These are phyloP conservation scores for Castanospermum australe DNA, from an alignment of 306 rosid species.

Conservation along the genomic window DNA sequence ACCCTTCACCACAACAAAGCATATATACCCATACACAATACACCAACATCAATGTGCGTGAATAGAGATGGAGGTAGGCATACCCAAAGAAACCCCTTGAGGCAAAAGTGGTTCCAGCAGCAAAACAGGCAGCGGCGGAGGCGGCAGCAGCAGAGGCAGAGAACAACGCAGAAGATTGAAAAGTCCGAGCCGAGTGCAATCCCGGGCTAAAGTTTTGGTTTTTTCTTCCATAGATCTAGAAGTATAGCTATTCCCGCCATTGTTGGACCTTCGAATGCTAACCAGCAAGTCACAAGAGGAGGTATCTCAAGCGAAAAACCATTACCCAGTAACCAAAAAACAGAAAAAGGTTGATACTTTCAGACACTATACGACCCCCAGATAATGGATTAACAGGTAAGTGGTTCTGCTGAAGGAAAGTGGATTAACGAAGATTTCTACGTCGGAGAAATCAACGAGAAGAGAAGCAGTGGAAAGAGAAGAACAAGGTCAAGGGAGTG, in stretches of 20 bases:
- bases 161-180: slow-evolving; percentile 58
- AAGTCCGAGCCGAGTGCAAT: slow-evolving; percentile 29
- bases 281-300: neutral
- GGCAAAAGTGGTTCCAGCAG: slow-evolving; percentile 61
- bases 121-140: slow-evolving; percentile 63
- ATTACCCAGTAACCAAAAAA: neutral
- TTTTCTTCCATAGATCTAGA: slow-evolving; percentile 69
- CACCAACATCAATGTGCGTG: neutral
- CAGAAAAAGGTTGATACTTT: neutral
- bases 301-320: neutral
- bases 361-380: neutral
- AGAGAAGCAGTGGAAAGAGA: neutral
- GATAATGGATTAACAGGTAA: neutral
- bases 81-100: slow-evolving; percentile 73
- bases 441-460: neutral
- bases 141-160: slow-evolving; percentile 53
- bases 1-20: neutral
- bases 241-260: slow-evolving; percentile 84
- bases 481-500: too few relatives aligned
- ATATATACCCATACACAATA: neutral
- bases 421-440: neutral
- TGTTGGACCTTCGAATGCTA: slow-evolving; percentile 10
- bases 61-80: neutral
- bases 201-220: slow-evolving; percentile 42
- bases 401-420: neutral